Base-by-base conservation (phyloP, 345 rosid genomes). In the Salix suchowensis region DNA sequence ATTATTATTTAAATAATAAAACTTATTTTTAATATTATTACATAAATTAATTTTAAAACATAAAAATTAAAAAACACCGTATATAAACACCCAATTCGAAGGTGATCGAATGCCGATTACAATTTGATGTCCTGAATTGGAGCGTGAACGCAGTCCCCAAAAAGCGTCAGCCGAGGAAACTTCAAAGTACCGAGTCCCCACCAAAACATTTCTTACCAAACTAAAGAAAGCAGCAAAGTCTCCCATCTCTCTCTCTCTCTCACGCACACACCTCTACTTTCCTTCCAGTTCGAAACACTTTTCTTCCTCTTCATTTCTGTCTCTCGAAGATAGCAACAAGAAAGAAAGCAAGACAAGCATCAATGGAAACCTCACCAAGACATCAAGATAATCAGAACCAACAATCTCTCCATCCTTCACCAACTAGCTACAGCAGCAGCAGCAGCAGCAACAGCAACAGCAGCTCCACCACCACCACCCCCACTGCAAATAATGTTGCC, bases 141-240 rank as follows among this genome's bases (percentile, higher is more conserved):
- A 30, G 79, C 66, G 74, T 55, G 61, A 23, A 6, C 66, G 10
- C 23, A 23, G 39, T 26, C n/a, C 28, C 5, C 21, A 37, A 1
- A 37, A n/a, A 3, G 64, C 50, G 71, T 68, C 4, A 15, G 40
- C 1, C 3, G 62, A 40, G 23, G 64, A 75, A 30, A 70, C 36
- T 68, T 58, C 65, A 65, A 71, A 77, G 71, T 39, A 39, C 34
- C n/a, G 26, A 55, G 74, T 58, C 84, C 88, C 89, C 82, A 87
- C 91, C 88, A 67, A 85, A 79, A 81, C 88, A 84, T 84, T 81
- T 85, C 87, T 87, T 81, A 88, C 94, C 92, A 78, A 90, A 87
- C 92, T 82, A 72, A 80, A 84, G 66, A 75, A 83, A 74, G 52
- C 48, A 74, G 65, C 79, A 70, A 78, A 68, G 65, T 70, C 67